Evolutionary conservation across 495 filamentous ascomycete species (phyloP).

Genomic region (Xylaria castorea): DNA sequence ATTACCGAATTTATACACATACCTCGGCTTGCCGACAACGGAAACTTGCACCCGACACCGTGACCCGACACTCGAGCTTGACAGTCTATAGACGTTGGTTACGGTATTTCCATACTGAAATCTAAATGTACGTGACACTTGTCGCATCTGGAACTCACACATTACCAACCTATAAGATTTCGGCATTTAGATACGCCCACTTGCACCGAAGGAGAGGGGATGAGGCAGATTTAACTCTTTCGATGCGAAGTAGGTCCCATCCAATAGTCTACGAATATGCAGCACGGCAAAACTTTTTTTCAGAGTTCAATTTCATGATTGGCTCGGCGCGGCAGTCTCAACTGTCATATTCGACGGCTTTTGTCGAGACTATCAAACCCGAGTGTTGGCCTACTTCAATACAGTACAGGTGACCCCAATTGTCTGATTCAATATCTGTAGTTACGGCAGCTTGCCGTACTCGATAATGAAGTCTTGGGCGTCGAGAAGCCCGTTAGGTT

Average conservation of each 20-base stretch:
- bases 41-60: neutral
- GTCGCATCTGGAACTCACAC: too few species aligned
- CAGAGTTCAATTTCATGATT: neutral
- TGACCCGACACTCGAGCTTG: neutral
- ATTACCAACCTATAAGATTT: neutral
- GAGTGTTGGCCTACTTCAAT: constrained; percentile 9
- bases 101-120: neutral
- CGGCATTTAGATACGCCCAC: too few species aligned
- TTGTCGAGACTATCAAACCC: neutral
- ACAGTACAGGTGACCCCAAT: constrained; percentile 25
- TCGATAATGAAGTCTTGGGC: neutral
- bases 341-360: neutral
- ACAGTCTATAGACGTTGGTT: neutral
- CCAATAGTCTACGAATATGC: neutral
- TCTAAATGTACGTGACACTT: neutral
- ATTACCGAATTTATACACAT: neutral
- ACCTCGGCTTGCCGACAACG: constrained; percentile 10
- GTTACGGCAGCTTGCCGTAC: constrained; percentile 12
- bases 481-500: constrained; percentile 3
- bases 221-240: neutral
- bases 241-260: neutral
- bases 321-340: neutral
- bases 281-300: neutral
- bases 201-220: neutral
- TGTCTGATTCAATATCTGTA: constrained; percentile 17